These are phyloP conservation scores for Solanum medicagineum DNA, from an alignment of 257 asterid genomes.

Conservation along the genomic window DNA sequence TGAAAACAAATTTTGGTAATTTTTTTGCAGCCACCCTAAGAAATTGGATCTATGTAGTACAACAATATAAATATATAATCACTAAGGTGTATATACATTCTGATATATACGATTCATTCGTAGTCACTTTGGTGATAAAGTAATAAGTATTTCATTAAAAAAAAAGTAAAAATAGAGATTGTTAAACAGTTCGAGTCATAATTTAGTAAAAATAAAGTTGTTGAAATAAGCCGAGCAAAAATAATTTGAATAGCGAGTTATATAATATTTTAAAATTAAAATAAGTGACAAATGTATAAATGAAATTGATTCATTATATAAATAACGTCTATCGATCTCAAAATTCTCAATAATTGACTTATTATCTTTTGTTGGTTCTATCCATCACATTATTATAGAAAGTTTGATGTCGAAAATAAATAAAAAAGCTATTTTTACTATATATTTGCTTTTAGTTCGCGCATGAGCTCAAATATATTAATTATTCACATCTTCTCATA, in stretches of 20 bases:
- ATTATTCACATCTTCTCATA: not conserved
- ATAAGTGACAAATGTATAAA: too few species aligned
- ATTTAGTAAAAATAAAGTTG: not conserved
- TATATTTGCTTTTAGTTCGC: not conserved
- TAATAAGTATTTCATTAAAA: not conserved
- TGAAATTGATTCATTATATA: too few species aligned
- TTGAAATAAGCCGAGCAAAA: not conserved
- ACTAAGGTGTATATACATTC: not conserved
- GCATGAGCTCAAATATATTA: not conserved
- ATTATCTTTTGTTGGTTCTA: not conserved
- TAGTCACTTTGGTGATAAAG: not conserved
- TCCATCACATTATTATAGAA: not conserved
- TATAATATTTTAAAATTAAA: not conserved
- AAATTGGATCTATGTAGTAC: not conserved
- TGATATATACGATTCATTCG: not conserved
- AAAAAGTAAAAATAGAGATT: not conserved
- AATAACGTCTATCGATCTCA: not conserved
- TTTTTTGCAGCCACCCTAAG: not conserved
- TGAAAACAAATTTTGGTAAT: not conserved
- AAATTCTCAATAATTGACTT: not conserved
- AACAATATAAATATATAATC: not conserved
- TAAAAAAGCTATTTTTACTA: not conserved
- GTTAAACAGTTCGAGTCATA: not conserved
- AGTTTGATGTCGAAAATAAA: not conserved
- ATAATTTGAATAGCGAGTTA: not conserved